These are phyloP conservation scores for Dinochytrium kinnereticum DNA, from an alignment of 371 early-diverging fungal species.

Conservation along the genomic window DNA sequence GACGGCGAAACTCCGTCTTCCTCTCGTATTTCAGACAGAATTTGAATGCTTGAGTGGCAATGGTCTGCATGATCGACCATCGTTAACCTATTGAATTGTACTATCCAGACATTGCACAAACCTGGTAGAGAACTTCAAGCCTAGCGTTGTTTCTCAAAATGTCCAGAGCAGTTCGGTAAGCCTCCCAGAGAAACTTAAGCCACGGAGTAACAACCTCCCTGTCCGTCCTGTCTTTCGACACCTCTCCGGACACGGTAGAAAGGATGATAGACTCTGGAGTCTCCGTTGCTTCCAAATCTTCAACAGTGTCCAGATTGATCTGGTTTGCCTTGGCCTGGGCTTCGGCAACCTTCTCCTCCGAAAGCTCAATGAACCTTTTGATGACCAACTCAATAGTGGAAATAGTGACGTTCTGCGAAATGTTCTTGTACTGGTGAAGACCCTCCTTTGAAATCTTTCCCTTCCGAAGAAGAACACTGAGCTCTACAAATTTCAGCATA, in stretches of 20 bases:
- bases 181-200: conserved; percentile 98
- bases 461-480: conserved; percentile 85
- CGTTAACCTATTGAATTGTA: no score
- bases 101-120: no score
- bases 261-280: conserved; percentile 96
- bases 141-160: conserved; percentile 95
- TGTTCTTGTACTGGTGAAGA: conserved; percentile 95
- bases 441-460: conserved; percentile 95
- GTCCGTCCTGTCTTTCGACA: conserved; percentile 93
- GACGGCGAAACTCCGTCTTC: conserved; percentile 97
- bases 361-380: conserved; percentile 80
- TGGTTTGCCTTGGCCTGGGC: conserved; percentile 93
- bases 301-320: conserved; percentile 71
- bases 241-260: conserved; percentile 93
- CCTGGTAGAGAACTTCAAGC: conserved; percentile 93
- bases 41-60: conserved; percentile 90
- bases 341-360: conserved; percentile 86
- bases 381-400: conserved; percentile 88
- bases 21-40: conserved; percentile 94
- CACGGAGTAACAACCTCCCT: conserved; percentile 97
- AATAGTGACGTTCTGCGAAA: conserved; percentile 92
- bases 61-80: no score
- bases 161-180: conserved; percentile 95
- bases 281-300: conserved; percentile 94
- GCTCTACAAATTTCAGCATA: conserved; percentile 90